A percentile compares a stretch with the other conserved stretches of the same genome.
These are phyloP conservation scores for Dryas integrifolia DNA, from an alignment of 331 rosid genomes.

Conservation along the genomic window DNA sequence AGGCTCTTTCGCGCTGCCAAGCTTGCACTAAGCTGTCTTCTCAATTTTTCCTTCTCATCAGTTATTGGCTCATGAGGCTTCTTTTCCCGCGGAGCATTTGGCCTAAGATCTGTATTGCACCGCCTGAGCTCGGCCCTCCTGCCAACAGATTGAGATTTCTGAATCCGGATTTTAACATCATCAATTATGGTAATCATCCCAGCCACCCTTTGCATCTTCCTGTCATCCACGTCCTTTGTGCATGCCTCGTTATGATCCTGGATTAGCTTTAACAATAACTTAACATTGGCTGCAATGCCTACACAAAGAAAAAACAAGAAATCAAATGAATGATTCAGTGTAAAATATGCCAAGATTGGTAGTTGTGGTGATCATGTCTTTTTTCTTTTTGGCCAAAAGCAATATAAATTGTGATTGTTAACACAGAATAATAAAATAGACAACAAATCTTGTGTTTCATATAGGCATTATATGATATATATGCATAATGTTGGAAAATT, in stretches of 20 bases:
- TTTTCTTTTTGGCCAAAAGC: background rate
- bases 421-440: too few species aligned
- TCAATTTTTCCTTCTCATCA: conserved; percentile 76
- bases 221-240: conserved; percentile 49
- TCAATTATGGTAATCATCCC: conserved; percentile 77
- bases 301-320: background rate
- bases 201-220: conserved; percentile 65
- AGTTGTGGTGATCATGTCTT: background rate
- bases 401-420: too few species aligned
- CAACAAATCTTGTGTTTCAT: background rate
- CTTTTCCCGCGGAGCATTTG: conserved; percentile 51
- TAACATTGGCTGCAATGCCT: conserved; percentile 72
- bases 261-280: conserved; percentile 63
- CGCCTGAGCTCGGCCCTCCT: conserved; percentile 63
- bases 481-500: background rate
- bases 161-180: conserved; percentile 61
- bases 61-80: conserved; percentile 37
- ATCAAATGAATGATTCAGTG: background rate
- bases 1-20: conserved; percentile 71
- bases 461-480: background rate
- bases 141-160: conserved; percentile 43
- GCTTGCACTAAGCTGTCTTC: conserved; percentile 70
- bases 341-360: too few species aligned
- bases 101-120: conserved; percentile 71
- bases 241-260: conserved; percentile 67